phyloP scores from a whole-genome alignment of 441 rosid species.

The Syzygium malaccense region DNA sequence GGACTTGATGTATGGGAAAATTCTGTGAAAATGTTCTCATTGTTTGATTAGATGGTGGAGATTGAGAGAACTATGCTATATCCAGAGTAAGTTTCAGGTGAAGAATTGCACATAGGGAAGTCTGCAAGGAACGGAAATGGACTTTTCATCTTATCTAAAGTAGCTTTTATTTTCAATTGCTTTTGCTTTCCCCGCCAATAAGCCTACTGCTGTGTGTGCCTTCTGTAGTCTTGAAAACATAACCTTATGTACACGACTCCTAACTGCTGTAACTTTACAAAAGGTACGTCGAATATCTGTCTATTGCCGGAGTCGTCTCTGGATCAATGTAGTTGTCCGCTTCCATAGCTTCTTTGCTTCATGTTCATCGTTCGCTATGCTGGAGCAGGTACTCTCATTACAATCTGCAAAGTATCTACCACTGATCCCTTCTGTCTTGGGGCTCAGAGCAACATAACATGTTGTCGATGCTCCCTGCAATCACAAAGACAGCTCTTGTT shows the following conservation, averaged over 20 bases:
- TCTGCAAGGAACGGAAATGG: not conserved
- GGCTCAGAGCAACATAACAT: conserved; percentile 76
- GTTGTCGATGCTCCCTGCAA: conserved; percentile 90
- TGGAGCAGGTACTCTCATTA: conserved; percentile 59
- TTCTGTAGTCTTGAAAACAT: not conserved
- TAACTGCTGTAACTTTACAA: conserved; percentile 1
- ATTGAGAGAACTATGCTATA: not conserved
- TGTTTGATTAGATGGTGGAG: not conserved
- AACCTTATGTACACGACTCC: conserved; percentile 3
- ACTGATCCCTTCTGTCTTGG: conserved; percentile 37
- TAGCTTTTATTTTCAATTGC: not conserved
- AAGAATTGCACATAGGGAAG: not conserved
- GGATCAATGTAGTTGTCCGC: conserved; percentile 45
- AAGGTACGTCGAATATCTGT: not conserved
- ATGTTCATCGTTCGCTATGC: conserved; percentile 58
- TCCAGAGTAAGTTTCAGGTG: not conserved
- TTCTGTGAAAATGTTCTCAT: not conserved
- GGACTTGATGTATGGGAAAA: not conserved
- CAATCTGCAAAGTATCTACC: conserved; percentile 91
- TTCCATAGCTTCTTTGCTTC: conserved; percentile 59
- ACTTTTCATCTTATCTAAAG: not conserved
- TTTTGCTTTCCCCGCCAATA: not conserved
- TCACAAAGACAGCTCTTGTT: not conserved
- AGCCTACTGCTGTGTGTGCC: not conserved
- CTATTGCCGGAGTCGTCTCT: conserved; percentile 30